Percentiles rank a stretch among this genome's conserved stretches.
phyloP scores from a whole-genome alignment of 805 yeast genomes.

The Maudiozyma pseudohumilis region DNA sequence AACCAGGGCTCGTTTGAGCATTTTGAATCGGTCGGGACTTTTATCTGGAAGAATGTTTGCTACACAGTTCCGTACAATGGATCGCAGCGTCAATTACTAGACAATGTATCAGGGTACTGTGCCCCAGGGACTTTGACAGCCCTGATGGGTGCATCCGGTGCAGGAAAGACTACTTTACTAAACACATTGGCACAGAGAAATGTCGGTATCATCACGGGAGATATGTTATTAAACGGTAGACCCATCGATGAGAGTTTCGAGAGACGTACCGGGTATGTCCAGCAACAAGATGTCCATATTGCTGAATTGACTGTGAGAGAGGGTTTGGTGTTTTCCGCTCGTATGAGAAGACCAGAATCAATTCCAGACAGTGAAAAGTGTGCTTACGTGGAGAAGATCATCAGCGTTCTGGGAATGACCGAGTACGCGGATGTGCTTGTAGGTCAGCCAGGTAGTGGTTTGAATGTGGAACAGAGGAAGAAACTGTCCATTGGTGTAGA shows the following conservation, averaged over 20 bases:
- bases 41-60: conserved; percentile 64
- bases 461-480: conserved; percentile 37
- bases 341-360: conserved; percentile 47
- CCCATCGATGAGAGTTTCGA: conserved; percentile 42
- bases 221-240: conserved; percentile 48
- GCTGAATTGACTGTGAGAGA: conserved; percentile 57
- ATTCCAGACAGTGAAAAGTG: conserved; percentile 45
- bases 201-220: conserved; percentile 57
- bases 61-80: conserved; percentile 52
- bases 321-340: conserved; percentile 53
- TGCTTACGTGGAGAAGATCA: conserved; percentile 56
- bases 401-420: conserved; percentile 41
- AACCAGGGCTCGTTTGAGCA: conserved; percentile 10
- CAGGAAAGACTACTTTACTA: conserved; percentile 63
- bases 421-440: conserved; percentile 45
- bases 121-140: conserved; percentile 71
- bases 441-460: conserved; percentile 35
- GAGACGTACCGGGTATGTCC: conserved; percentile 57
- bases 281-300: conserved; percentile 63
- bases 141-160: conserved; percentile 64
- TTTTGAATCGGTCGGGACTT: conserved; percentile 35
- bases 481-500: conserved; percentile 38
- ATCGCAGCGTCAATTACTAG: conserved; percentile 45
- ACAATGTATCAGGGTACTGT: conserved; percentile 63
- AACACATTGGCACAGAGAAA: conserved; percentile 58